Conservation (phyloP, 2,329 filamentous ascomycete genomes). For the Grosmannia clavigera region DNA sequence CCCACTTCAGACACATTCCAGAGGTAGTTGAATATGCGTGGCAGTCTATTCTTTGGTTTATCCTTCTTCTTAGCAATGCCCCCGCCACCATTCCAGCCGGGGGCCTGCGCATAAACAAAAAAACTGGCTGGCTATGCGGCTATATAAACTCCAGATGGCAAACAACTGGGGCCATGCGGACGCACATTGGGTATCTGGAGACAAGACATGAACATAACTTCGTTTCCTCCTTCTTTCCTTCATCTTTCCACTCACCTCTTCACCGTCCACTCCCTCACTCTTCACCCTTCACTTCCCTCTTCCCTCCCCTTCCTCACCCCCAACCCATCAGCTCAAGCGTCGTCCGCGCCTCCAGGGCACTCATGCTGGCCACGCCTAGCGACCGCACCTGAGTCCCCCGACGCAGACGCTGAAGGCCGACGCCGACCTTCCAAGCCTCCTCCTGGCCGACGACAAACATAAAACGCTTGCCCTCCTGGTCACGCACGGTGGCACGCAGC, state of each 20-base stretch:
- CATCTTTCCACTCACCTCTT: not conserved
- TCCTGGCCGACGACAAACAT: conserved; percentile 52
- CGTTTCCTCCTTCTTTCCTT: not conserved
- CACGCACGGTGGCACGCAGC: conserved; percentile 49
- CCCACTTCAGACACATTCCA: not conserved
- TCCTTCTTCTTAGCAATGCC: not conserved
- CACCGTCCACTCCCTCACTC: not conserved
- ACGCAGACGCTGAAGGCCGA: conserved; percentile 47
- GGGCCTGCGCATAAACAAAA: conserved; percentile 1
- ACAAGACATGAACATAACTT: conserved; percentile 1
- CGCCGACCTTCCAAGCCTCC: conserved; percentile 56
- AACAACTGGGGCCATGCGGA: not conserved
- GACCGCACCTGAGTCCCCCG: conserved; percentile 47
- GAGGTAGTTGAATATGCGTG: not conserved
- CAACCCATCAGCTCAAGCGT: conserved; percentile 49
- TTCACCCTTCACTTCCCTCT: not conserved
- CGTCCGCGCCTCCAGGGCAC: conserved; percentile 37
- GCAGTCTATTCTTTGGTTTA: not conserved
- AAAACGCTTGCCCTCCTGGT: conserved; percentile 54
- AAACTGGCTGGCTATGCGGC: not conserved
- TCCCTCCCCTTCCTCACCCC: conserved; percentile 15
- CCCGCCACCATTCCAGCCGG: conserved; percentile 2
- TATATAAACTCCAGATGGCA: conserved; percentile 4
- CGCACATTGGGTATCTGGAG: conserved; percentile 7
- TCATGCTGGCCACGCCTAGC: conserved; percentile 45